These are phyloP conservation scores for Penicillium cataractarum DNA, from an alignment of 495 filamentous ascomycete species.

Conservation along the genomic window DNA sequence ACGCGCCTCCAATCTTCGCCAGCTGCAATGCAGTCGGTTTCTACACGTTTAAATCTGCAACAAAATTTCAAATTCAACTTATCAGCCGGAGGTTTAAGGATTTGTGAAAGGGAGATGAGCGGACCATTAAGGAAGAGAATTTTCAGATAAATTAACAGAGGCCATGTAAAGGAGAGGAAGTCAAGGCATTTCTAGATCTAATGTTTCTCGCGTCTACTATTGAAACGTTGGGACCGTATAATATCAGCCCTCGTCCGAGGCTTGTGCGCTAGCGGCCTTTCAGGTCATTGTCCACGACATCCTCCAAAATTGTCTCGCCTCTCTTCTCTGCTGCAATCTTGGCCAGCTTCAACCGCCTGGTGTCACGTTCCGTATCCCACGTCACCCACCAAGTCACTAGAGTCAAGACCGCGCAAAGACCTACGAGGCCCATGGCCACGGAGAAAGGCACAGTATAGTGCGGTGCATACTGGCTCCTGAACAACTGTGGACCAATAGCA, in stretches of 20 bases:
- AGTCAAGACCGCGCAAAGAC: slow-evolving; percentile 25
- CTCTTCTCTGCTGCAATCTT: slow-evolving; percentile 43
- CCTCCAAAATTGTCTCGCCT: slow-evolving; percentile 45
- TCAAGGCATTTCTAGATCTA: too few species aligned
- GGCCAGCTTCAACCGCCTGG: slow-evolving; percentile 43
- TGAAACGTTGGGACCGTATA: background rate
- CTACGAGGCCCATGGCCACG: slow-evolving; percentile 38
- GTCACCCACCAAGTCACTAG: slow-evolving; percentile 26
- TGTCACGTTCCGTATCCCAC: slow-evolving; percentile 35
- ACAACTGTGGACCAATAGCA: slow-evolving; percentile 40
- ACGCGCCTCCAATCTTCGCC: too few species aligned
- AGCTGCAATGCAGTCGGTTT: too few species aligned
- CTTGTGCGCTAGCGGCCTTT: slow-evolving; percentile 9
- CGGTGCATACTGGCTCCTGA: slow-evolving; percentile 37
- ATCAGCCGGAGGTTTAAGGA: too few species aligned
- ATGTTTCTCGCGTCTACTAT: too few species aligned
- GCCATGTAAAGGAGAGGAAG: too few species aligned
- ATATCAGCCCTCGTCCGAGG: background rate
- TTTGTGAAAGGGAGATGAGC: too few species aligned
- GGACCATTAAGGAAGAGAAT: too few species aligned
- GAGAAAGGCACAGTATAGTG: slow-evolving; percentile 35
- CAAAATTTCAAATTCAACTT: too few species aligned
- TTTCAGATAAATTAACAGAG: too few species aligned
- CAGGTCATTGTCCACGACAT: slow-evolving; percentile 47
- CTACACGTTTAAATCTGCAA: too few species aligned